Percentiles rank a stretch among this genome's conserved stretches.
These are phyloP conservation scores for Camellia granthamiana DNA, from an alignment of 148 eudicot genomes.

Conservation along the genomic window DNA sequence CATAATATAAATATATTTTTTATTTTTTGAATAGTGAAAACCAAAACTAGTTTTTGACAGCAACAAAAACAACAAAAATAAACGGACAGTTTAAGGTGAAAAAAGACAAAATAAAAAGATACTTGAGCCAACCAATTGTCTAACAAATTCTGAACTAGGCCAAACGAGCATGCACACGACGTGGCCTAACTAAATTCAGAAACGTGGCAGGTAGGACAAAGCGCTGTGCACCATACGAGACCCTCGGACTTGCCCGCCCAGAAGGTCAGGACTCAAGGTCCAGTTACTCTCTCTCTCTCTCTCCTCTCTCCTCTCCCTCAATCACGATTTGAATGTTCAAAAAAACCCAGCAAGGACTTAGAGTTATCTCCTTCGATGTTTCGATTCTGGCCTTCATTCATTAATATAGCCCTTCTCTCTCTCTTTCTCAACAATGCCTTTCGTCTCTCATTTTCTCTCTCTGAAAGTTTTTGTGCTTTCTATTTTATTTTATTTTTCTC, in stretches of 20 bases:
- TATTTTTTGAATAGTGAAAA: too few relatives aligned
- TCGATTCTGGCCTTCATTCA: not conserved
- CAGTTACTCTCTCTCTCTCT: too few relatives aligned
- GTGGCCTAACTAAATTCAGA: not conserved
- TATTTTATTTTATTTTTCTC: not conserved
- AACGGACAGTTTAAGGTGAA: too few relatives aligned
- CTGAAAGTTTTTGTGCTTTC: not conserved
- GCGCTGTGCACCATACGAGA: not conserved
- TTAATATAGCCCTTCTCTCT: not conserved
- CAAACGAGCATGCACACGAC: not conserved
- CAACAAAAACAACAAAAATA: too few relatives aligned
- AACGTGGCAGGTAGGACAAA: not conserved
- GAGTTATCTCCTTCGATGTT: not conserved
- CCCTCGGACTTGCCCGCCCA: too few relatives aligned
- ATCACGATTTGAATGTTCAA: slow-evolving; percentile 4
- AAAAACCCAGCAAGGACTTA: not conserved
- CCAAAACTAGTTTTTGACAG: too few relatives aligned
- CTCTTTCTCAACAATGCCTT: not conserved
- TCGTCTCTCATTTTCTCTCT: not conserved
- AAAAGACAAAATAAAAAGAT: too few relatives aligned
- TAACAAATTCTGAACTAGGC: too few relatives aligned
- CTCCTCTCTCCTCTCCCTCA: not conserved
- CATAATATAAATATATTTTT: too few relatives aligned
- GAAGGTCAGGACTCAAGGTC: not conserved
- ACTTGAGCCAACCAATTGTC: too few relatives aligned